phyloP scores from a whole-genome alignment of 306 rosid genomes.

The Macrotyloma uniflorum region DNA sequence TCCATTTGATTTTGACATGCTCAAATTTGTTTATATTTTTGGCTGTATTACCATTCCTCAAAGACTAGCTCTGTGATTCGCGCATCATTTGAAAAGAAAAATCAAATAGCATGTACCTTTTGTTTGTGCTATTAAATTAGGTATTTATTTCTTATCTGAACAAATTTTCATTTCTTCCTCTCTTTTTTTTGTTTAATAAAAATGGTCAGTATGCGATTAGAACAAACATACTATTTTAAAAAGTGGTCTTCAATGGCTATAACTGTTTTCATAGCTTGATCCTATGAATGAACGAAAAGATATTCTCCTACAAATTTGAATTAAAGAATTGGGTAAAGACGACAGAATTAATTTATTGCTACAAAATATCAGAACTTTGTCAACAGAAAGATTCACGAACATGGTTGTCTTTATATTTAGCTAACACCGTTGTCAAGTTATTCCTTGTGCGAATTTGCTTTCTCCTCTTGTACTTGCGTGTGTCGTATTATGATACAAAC shows the following conservation, averaged over 20 bases:
- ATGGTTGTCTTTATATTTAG: slow-evolving; percentile 9
- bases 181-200: slow-evolving; percentile 2
- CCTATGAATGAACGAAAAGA: slow-evolving; percentile 9
- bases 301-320: slow-evolving; percentile 2
- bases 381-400: slow-evolving; percentile 13
- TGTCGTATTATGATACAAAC: neutral
- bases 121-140: slow-evolving; percentile 24
- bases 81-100: slow-evolving; percentile 40
- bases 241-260: slow-evolving; percentile 13
- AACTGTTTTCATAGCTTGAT: slow-evolving; percentile 28
- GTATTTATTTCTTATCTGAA: neutral
- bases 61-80: slow-evolving; percentile 37
- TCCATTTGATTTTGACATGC: slow-evolving; percentile 43
- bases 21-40: slow-evolving; percentile 23
- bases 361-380: neutral
- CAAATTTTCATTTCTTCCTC: slow-evolving; percentile 4
- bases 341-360: neutral
- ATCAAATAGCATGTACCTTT: slow-evolving; percentile 29
- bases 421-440: slow-evolving; percentile 4
- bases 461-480: neutral
- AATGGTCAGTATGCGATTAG: neutral
- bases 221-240: slow-evolving; percentile 17
- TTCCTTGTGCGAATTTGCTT: slow-evolving; percentile 40
- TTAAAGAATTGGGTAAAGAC: slow-evolving; percentile 9
- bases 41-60: slow-evolving; percentile 17